These are phyloP conservation scores for Halenospora varia DNA, from an alignment of 495 filamentous ascomycete genomes.

Conservation along the genomic window DNA sequence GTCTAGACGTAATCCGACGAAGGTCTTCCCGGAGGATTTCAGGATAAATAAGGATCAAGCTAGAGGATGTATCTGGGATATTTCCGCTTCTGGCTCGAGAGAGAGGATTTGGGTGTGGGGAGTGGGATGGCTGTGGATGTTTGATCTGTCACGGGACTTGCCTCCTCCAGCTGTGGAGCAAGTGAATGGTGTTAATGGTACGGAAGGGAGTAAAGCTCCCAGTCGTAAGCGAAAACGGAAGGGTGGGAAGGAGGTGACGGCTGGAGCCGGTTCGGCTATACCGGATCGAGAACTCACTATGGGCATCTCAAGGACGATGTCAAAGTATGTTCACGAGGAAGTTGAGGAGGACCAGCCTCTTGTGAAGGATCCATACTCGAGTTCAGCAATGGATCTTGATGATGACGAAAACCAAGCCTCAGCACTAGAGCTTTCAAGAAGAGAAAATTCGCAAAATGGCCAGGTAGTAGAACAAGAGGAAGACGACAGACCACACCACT, in stretches of 20 bases:
- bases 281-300: conserved; percentile 49
- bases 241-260: conserved; percentile 29
- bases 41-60: conserved; percentile 65
- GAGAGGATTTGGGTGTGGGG: conserved; percentile 85
- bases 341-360: conserved; percentile 26
- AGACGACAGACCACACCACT: conserved; percentile 37
- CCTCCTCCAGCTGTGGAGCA: conserved; percentile 20
- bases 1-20: conserved; percentile 77
- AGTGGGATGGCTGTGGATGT: conserved; percentile 84
- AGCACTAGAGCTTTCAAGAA: conserved; percentile 8
- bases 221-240: conserved; percentile 27
- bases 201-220: conserved; percentile 1
- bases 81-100: conserved; percentile 38
- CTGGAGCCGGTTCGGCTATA: conserved; percentile 59
- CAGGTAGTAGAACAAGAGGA: conserved; percentile 5
- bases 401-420: conserved; percentile 36
- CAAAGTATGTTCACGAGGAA: conserved; percentile 44
- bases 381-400: conserved; percentile 36
- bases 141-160: conserved; percentile 75
- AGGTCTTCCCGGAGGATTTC: conserved; percentile 69
- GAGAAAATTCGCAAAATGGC: not conserved
- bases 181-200: not conserved
- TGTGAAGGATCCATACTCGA: conserved; percentile 12
- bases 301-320: conserved; percentile 58
- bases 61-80: conserved; percentile 84